phyloP scores from a whole-genome alignment of 139 green algal species.

The Gonium pectorale region DNA sequence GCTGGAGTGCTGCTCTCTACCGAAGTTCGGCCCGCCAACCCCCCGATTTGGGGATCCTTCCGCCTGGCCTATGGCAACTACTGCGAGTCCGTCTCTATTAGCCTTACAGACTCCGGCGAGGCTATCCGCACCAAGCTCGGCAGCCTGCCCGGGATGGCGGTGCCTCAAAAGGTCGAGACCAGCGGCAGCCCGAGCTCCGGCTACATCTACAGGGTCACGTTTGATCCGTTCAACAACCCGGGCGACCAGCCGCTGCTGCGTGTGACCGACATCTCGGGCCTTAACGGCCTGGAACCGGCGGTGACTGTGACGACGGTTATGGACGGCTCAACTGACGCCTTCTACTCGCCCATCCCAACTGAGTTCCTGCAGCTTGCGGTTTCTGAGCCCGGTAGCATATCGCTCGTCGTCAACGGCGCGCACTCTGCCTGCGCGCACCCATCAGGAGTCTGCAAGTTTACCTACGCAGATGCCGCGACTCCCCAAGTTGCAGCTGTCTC shows the following conservation, averaged over 20 bases:
- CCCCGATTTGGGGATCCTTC: slow-evolving; percentile 9
- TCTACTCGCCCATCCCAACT: slow-evolving; percentile 45
- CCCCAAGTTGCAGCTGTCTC: slow-evolving; percentile 34
- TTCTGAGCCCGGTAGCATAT: neutral
- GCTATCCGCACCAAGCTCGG: neutral
- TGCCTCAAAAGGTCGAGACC: neutral
- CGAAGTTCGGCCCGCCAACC: neutral
- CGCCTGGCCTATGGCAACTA: neutral
- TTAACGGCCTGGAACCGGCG: neutral
- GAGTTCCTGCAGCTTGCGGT: slow-evolving; percentile 47
- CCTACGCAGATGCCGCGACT: slow-evolving; percentile 33
- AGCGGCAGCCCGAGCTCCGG: neutral
- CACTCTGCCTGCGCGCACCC: slow-evolving; percentile 35
- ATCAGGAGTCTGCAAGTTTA: slow-evolving; percentile 36
- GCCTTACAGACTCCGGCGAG: neutral
- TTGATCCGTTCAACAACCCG: slow-evolving; percentile 36
- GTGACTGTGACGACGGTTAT: neutral
- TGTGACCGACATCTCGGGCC: neutral
- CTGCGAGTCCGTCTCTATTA: slow-evolving; percentile 19
- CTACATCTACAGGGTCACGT: slow-evolving; percentile 30
- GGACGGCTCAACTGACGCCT: slow-evolving; percentile 39
- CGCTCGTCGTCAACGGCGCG: slow-evolving; percentile 35
- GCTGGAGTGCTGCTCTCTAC: neutral
- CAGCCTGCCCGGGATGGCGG: slow-evolving; percentile 6
- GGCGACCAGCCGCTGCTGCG: slow-evolving; percentile 35